Evolutionary conservation across 176 grass and related monocot species (phyloP).

Genomic region (Lolium perenne): DNA sequence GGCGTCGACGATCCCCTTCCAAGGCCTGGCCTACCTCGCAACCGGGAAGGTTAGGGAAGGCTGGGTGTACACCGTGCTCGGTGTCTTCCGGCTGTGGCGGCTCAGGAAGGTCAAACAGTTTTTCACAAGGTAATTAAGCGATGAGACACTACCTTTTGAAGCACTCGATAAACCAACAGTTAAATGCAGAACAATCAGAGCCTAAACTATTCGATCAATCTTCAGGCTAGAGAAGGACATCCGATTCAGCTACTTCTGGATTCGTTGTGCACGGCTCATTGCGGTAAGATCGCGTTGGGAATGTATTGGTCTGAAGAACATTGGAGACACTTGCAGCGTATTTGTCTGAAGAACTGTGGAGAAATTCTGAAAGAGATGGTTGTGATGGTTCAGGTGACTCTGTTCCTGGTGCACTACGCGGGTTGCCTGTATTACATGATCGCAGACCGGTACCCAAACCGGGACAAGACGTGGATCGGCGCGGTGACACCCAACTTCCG

Average conservation of each 20-base stretch:
- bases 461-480: constrained; percentile 92
- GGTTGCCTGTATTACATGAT: constrained; percentile 92
- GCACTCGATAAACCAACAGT: not conserved
- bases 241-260: constrained; percentile 98
- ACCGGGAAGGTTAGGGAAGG: constrained; percentile 66
- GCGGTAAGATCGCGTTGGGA: constrained; percentile 30
- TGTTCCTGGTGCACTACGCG: constrained; percentile 91
- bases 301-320: no score
- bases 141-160: no score
- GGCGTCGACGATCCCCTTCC: constrained; percentile 86
- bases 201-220: not conserved
- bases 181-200: not conserved
- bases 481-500: constrained; percentile 85
- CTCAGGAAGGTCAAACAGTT: constrained; percentile 89
- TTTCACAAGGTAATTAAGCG: constrained; percentile 74
- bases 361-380: no score
- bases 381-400: constrained; percentile 59
- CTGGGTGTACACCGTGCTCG: constrained; percentile 68
- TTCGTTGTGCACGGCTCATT: constrained; percentile 70
- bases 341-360: no score
- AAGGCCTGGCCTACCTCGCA: constrained; percentile 73
- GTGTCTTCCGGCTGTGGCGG: constrained; percentile 86
- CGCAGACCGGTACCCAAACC: constrained; percentile 77
- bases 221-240: constrained; percentile 94
- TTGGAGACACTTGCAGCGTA: no score